A percentile compares a stretch with the other conserved stretches of the same genome.
Evolutionary conservation across 805 yeast genomes (phyloP).

Genomic region (Torulaspora maleeae): DNA sequence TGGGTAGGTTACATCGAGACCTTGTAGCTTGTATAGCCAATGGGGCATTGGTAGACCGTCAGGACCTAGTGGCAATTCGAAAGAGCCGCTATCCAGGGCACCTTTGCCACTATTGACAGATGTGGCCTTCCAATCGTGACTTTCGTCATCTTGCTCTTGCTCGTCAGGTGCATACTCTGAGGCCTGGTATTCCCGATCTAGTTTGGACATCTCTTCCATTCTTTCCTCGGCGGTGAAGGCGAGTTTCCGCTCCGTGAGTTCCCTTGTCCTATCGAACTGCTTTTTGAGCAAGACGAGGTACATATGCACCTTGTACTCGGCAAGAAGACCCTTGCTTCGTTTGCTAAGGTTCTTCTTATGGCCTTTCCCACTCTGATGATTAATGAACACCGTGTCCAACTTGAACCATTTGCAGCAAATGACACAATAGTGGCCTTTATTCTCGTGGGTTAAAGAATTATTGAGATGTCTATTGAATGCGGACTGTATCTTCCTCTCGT

Average conservation of each 20-base stretch:
- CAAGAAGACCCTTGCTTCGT: conserved; percentile 23
- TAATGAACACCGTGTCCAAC: conserved; percentile 57
- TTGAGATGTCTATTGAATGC: conserved; percentile 21
- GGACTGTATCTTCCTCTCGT: conserved; percentile 8
- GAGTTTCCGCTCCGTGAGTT: conserved; percentile 58
- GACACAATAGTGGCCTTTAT: conserved; percentile 47
- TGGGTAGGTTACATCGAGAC: conserved; percentile 61
- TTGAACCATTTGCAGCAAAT: conserved; percentile 62
- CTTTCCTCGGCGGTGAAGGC: conserved; percentile 71
- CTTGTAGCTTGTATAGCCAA: conserved; percentile 90
- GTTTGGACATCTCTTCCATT: conserved; percentile 47
- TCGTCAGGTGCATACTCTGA: conserved; percentile 40
- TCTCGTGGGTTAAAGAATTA: conserved; percentile 14
- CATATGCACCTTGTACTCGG: conserved; percentile 41
- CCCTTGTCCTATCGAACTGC: conserved; percentile 47
- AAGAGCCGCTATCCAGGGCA: conserved; percentile 12
- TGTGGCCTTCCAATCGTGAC: conserved; percentile 20
- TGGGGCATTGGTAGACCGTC: conserved; percentile 91
- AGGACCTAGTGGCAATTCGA: conserved; percentile 70
- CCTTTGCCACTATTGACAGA: conserved; percentile 21
- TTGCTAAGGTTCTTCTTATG: conserved; percentile 51
- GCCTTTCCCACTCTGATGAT: conserved; percentile 70
- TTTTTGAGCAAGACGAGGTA: conserved; percentile 39
- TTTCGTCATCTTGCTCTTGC: conserved; percentile 37
- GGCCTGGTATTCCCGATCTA: conserved; percentile 34